Evolutionary conservation across 2,329 filamentous ascomycete genomes (phyloP), one percentile per base, ranked within the genome.

Genomic region (Reticulascus tulasneorum): DNA sequence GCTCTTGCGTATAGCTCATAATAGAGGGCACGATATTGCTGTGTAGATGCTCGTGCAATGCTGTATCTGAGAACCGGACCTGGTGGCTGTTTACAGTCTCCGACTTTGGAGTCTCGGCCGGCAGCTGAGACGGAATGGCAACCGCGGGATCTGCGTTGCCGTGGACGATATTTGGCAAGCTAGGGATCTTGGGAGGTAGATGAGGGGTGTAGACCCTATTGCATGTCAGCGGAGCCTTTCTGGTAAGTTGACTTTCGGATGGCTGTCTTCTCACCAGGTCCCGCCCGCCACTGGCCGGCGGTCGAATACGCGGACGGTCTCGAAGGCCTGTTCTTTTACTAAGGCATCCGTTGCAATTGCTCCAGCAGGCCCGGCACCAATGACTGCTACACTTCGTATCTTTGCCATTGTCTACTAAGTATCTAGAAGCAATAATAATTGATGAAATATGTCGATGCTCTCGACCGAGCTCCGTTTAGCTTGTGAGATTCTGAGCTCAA

Each of bases 321-420:
- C 69, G 44, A 80, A 81, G 3, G 56, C 51, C 36, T 72, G 60
- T 51, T 81, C 77, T 50, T 73, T 66, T 13, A 64, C 66, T 26
- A 80, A 52, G 4, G 75, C 74, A 57, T 79, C 74, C 4, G 77
- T 66, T 1, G 73, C 56, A 41, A 79, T 78, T 13, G 72, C 72
- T 2, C 76, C 76, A 1, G 72, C 63, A 2, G 76, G 76, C 2
- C 76, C 75, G 2, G 75, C 66, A 9, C 76, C 75, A 42, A 80
- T 75, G 4, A 79, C 65, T 22, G 75, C 76, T 7, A 79, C 66
- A 11, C 56, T 45, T 11, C 37, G 37, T 7, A 41, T 41, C 37
- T 33, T 40, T 0, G 16, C 23, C 5, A 16, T 0, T 32, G 40
- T 42, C 5, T 7, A 10, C 5, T 7, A 23, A 7, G 12, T 10